Percentiles rank a stretch among this genome's conserved stretches.
Conservation (phyloP, 805 yeast genomes). For the Lipomyces starkeyi region DNA sequence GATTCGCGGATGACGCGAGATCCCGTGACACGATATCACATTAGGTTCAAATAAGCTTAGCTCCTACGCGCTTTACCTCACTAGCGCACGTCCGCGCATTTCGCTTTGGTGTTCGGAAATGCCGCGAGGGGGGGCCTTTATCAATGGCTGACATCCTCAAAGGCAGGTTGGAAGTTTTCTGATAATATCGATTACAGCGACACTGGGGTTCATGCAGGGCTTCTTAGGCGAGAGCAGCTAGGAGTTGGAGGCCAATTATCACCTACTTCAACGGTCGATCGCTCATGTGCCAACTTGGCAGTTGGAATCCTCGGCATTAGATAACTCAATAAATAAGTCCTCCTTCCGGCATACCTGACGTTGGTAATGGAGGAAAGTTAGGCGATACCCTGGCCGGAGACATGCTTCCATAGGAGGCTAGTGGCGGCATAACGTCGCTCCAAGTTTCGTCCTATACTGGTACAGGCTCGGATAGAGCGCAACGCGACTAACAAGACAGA, state of each 20-base stretch:
- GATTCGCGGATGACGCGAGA: not conserved
- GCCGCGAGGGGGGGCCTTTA: too few species aligned
- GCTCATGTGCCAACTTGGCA: not conserved
- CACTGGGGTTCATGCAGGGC: not conserved
- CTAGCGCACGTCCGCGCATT: not conserved
- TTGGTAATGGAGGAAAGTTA: not conserved
- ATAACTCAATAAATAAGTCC: too few species aligned
- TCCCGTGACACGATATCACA: not conserved
- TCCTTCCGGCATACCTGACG: not conserved
- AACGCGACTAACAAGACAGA: not conserved
- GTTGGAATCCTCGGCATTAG: not conserved
- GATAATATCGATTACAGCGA: too few species aligned
- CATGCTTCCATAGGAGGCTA: not conserved
- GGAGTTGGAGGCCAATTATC: not conserved
- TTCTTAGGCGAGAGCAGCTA: not conserved
- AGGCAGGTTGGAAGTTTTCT: too few species aligned
- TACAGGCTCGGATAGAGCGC: not conserved
- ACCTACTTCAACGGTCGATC: not conserved
- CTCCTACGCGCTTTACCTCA: not conserved
- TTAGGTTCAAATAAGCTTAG: not conserved
- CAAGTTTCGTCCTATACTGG: not conserved
- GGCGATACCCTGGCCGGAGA: not conserved
- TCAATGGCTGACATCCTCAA: too few species aligned
- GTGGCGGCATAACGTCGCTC: not conserved
- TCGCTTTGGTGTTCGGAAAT: not conserved